phyloP scores from a whole-genome alignment of 805 yeast species.

The Candida quercuum region DNA sequence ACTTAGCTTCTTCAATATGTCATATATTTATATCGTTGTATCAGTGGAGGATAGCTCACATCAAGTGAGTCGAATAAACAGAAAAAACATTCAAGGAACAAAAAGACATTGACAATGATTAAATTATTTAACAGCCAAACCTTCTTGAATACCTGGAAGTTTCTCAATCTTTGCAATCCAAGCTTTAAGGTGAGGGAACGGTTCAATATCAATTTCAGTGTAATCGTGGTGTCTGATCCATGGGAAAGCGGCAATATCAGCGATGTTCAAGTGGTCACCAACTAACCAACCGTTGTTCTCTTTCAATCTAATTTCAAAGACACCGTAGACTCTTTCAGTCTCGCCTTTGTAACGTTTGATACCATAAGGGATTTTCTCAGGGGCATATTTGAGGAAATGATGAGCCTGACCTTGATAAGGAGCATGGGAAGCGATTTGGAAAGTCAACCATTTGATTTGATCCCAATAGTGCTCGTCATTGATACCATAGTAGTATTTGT shows the following conservation, averaged over 20 bases:
- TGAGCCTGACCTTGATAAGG: constrained; percentile 61
- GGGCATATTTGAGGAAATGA: constrained; percentile 40
- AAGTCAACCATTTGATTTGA: constrained; percentile 46
- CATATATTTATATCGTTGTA: too few species aligned
- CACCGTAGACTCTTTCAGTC: constrained; percentile 47
- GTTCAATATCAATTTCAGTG: constrained; percentile 27
- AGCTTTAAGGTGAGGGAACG: constrained; percentile 34
- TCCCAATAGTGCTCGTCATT: constrained; percentile 43
- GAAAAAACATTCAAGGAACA: too few species aligned
- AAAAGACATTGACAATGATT: background rate
- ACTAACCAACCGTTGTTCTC: constrained; percentile 52
- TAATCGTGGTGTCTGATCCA: constrained; percentile 32
- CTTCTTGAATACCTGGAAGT: constrained; percentile 31
- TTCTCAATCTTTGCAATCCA: constrained; percentile 34
- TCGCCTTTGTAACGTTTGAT: constrained; percentile 47
- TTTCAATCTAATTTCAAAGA: constrained; percentile 44
- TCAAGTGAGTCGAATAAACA: too few species aligned
- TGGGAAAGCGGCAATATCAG: constrained; percentile 47
- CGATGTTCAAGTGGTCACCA: constrained; percentile 53
- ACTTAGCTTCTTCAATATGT: too few species aligned
- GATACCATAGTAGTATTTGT: constrained; percentile 32
- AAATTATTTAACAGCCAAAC: constrained; percentile 16
- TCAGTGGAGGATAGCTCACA: too few species aligned
- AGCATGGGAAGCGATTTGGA: constrained; percentile 55
- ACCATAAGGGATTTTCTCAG: constrained; percentile 50